phyloP scores from a whole-genome alignment of 306 rosid genomes.

The Sicyos edulis region DNA sequence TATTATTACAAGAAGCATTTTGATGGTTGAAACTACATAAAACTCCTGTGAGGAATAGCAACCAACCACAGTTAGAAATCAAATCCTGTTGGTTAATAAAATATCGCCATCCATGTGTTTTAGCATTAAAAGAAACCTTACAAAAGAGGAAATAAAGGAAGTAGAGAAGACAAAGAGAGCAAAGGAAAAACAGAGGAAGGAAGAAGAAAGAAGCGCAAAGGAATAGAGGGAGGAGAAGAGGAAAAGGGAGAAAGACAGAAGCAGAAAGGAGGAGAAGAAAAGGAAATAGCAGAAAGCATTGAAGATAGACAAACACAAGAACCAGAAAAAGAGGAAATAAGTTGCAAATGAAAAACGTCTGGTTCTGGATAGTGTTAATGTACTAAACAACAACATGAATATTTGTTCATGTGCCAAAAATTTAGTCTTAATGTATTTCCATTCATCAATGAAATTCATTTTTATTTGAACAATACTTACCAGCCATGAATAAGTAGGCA shows the following conservation, averaged over 20 bases:
- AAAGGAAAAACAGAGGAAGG: conserved; percentile 17
- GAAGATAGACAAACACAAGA: no score
- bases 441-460: no score
- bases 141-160: conserved; percentile 40
- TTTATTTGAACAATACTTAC: no score
- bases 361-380: no score
- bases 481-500: no score
- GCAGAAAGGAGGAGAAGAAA: no score
- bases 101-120: conserved; percentile 36
- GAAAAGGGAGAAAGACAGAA: conserved; percentile 30
- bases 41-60: not conserved
- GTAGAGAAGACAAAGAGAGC: conserved; percentile 32
- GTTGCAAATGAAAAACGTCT: no score
- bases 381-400: no score
- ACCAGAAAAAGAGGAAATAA: no score
- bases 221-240: conserved; percentile 16
- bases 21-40: not conserved
- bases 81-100: not conserved
- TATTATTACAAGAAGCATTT: conserved; percentile 1
- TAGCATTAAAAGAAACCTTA: conserved; percentile 33
- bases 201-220: conserved; percentile 4
- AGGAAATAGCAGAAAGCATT: no score
- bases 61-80: not conserved
- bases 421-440: no score
- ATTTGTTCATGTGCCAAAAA: no score